Base-by-base conservation (phyloP, 768 basidiomycete genomes). In the Boletus rubescentipes region DNA sequence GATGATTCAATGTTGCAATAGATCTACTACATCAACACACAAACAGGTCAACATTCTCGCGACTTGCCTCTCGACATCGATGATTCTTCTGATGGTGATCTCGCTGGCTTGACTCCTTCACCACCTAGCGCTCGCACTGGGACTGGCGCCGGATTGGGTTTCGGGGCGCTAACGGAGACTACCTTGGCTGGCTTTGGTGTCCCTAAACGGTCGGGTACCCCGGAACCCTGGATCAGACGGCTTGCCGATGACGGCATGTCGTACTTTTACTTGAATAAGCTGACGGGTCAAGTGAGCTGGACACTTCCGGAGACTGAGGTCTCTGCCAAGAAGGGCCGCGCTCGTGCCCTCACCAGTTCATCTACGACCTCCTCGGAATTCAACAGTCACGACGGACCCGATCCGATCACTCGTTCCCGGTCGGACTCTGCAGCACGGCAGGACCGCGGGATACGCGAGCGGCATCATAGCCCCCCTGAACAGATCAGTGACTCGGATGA, bases 21-120 rank as follows among this genome's bases (percentile, higher is more conserved):
- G 94, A 93, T 99, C 67, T 95, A 86, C 77, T 99, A 98, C 73
- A 81, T 92, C 58, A 99, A 98, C 65, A 92, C 91, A 2, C 82
- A 89, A 60, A 92, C 90, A 6, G 90, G 90, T 31, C 81, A 91
- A 68, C 84, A 83, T 38, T 86, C 93, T 26, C 81, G 86, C 61
- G 91, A 97, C 61, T 73, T 96, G n/a, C 94, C 94, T 21, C 75
- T 77, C 43, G 89, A 91, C 65, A 73, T 78, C 11, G 86, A 89
- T 45, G 86, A 87, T 42, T 70, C 75, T 34, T 81, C 84, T 2
- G 85, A 87, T 54, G 79, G 76, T 32, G 86, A 87, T 53, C 74
- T 87, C 37, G 82, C 81, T 44, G 81, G 79, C 11, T 70, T 86
- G 46, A 75, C 83, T 21, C 43, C 64, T 31, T 80, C 85, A 2